Evolutionary conservation across 2,329 filamentous ascomycete genomes (phyloP), one percentile per base, ranked within the genome.

Genomic region (Geoglossum cookeanum): DNA sequence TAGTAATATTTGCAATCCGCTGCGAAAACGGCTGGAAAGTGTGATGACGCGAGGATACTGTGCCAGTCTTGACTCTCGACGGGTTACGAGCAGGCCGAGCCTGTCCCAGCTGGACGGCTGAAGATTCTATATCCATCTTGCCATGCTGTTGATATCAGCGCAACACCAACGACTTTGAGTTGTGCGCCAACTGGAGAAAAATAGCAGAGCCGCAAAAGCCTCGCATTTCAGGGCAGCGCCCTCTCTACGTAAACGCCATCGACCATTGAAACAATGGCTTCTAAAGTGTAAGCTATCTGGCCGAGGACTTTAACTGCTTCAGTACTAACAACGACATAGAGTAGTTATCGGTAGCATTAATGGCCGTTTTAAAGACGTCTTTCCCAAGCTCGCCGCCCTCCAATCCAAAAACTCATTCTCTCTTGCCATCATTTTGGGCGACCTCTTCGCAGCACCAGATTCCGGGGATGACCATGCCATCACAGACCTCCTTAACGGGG

Each of bases 1-100:
- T 84, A 71, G 87, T 92, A 66, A 97, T 79, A 69, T 90, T 92
- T 61, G 87, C 81, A 68, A 97, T 87, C 69, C 94, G 92, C 67
- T 84, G 80, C 59, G 84, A 87, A 72, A 97, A 97, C 61, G 87
- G 84, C 72, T 96, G 85, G 80, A 88, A 97, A 68, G 87, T 79
- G 71, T 96, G 87, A 56, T 87, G 85, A 67, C 87, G 90, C 60
- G 84, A 82, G 63, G 89, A 86, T 55, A 76, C 75, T 30, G 87
- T 94, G 62, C 78, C 77, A 60, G 78, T 77, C 67, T 85, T 88
- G 61, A 77, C 65, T 55, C 55, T 57, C 15, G n/a, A 45, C 9
- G 30, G 4, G 11, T 32, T 32, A n/a, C 32, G 49, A 17, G n/a
- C 49, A 37, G 49, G 32, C 11, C 30, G 33, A 6, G 74, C 77